Evolutionary conservation across 768 basidiomycete genomes (phyloP).

Genomic region (Hygrocybe punicea): DNA sequence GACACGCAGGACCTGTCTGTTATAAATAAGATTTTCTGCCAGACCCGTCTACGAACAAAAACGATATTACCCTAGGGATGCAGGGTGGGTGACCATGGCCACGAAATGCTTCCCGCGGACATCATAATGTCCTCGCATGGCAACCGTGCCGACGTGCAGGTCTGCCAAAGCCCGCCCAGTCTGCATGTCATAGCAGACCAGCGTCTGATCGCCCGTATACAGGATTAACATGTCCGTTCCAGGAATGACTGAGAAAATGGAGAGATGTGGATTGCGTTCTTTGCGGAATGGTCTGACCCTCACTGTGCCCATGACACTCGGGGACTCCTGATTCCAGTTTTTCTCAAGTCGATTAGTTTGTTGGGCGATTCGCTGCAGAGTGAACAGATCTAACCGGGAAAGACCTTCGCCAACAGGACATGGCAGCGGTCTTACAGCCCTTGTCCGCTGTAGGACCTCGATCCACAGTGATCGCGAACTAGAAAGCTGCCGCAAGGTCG

Average conservation of each 20-base stretch:
- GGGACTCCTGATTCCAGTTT: conserved; percentile 11
- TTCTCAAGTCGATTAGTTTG: conserved; percentile 6
- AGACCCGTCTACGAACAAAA: neutral
- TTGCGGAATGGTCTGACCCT: neutral
- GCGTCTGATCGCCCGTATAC: neutral
- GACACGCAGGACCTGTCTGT: neutral
- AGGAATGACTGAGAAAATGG: conserved; percentile 13
- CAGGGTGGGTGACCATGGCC: neutral
- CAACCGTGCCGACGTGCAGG: neutral
- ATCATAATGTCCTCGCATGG: conserved; percentile 6
- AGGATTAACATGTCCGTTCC: conserved; percentile 12
- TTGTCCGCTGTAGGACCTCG: conserved; percentile 6
- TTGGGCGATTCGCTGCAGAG: conserved; percentile 9
- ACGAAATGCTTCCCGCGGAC: conserved; percentile 1
- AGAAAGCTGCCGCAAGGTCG: conserved; percentile 9
- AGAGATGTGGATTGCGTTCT: neutral
- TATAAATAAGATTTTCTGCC: neutral
- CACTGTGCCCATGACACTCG: conserved; percentile 7
- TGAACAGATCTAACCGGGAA: conserved; percentile 6
- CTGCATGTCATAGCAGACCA: neutral
- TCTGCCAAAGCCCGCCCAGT: neutral
- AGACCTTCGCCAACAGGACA: conserved; percentile 10
- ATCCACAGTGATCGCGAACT: conserved; percentile 15
- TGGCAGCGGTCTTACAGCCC: conserved; percentile 3
- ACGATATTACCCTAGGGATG: neutral